These are phyloP conservation scores for Salix purpurea DNA, from an alignment of 345 rosid species.

Conservation along the genomic window DNA sequence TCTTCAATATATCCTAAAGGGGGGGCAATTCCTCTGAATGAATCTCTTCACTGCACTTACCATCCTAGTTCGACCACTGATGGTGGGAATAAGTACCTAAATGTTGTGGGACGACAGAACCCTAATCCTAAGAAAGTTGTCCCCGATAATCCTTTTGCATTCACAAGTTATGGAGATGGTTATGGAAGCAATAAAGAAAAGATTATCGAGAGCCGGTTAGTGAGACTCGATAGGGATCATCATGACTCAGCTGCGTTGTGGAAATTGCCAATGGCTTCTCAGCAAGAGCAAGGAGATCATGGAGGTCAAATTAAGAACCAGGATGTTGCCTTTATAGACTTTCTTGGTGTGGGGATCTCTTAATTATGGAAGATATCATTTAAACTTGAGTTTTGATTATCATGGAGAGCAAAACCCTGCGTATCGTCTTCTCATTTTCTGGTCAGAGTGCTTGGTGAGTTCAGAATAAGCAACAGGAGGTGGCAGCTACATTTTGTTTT, in stretches of 20 bases:
- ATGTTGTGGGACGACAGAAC: neutral
- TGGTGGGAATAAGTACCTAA: neutral
- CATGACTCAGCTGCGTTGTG: neutral
- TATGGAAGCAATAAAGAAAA: neutral
- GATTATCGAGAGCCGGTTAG: neutral
- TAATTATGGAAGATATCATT: neutral
- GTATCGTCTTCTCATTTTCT: neutral
- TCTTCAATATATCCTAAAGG: neutral
- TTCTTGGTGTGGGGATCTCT: conserved; percentile 57
- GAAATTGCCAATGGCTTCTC: neutral
- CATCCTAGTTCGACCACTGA: neutral
- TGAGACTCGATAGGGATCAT: neutral
- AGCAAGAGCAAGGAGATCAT: neutral
- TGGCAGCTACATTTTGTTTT: conserved; percentile 1
- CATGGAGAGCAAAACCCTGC: neutral
- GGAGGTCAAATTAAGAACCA: conserved; percentile 24
- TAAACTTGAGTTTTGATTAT: neutral
- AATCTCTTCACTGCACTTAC: neutral
- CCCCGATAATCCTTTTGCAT: neutral
- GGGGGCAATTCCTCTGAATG: neutral
- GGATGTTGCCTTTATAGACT: conserved; percentile 56
- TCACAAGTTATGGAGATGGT: neutral
- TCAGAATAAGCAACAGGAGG: neutral
- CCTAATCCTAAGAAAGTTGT: neutral
- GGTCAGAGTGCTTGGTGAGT: neutral